Evolutionary conservation across 1,139 yeast species (phyloP).

Genomic region (Candida tropicalis): DNA sequence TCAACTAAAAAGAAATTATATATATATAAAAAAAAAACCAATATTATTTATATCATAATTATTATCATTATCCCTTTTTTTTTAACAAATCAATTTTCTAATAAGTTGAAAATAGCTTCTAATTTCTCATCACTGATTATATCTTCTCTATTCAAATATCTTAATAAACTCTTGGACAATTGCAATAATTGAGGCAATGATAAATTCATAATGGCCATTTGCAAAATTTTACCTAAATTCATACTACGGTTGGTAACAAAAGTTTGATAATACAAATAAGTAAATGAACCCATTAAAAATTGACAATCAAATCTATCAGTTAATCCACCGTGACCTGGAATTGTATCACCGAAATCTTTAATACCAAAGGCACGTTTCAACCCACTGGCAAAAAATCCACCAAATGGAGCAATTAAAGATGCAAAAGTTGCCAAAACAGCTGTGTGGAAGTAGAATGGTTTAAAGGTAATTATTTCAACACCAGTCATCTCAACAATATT

Average conservation of each 20-base stretch:
- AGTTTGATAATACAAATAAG: conserved; percentile 89
- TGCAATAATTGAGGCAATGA: conserved; percentile 66
- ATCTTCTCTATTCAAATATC: conserved; percentile 62
- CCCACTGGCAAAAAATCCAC: conserved; percentile 98
- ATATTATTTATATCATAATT: too few species aligned
- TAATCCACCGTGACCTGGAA: conserved; percentile 93
- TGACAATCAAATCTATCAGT: conserved; percentile 98
- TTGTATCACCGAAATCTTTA: conserved; percentile 40
- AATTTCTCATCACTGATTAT: conserved; percentile 39
- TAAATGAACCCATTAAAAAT: conserved; percentile 94
- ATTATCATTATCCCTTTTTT: background rate
- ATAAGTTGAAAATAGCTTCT: conserved; percentile 28
- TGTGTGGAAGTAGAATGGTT: conserved; percentile 90
- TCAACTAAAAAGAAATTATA: too few species aligned
- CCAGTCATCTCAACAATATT: conserved; percentile 48
- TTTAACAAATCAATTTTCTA: conserved; percentile 21
- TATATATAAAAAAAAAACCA: background rate
- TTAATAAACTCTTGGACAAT: conserved; percentile 61
- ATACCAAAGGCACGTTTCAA: conserved; percentile 96
- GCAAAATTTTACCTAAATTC: conserved; percentile 72
- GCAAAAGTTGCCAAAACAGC: conserved; percentile 90
- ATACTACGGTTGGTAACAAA: conserved; percentile 77
- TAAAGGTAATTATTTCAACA: conserved; percentile 57
- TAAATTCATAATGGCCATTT: conserved; percentile 73
- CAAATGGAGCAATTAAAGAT: conserved; percentile 96